Conservation (phyloP, 2,329 filamentous ascomycete genomes). For the Aspergillus tubingensis region DNA sequence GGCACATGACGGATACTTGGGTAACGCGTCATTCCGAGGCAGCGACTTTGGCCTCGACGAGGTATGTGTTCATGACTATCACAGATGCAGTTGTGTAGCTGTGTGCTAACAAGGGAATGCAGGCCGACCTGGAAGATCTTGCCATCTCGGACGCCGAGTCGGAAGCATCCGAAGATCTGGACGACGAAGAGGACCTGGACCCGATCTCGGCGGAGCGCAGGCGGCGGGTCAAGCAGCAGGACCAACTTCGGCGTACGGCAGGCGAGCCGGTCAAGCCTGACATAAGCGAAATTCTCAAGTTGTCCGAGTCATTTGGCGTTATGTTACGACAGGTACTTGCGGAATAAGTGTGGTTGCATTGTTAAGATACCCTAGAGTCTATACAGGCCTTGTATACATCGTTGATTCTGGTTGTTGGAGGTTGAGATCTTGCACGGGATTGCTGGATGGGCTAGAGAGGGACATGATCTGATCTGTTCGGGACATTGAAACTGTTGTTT, state of each 20-base stretch:
- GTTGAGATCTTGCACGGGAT: slow-evolving; percentile 8
- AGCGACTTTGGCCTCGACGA: slow-evolving; percentile 88
- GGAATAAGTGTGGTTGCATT: slow-evolving; percentile 51
- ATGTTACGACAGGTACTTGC: slow-evolving; percentile 83
- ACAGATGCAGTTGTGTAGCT: too few relatives aligned
- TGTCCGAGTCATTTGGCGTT: slow-evolving; percentile 75
- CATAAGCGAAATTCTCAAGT: slow-evolving; percentile 75
- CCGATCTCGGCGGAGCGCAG: slow-evolving; percentile 85
- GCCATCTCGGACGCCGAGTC: slow-evolving; percentile 73
- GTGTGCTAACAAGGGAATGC: not conserved
- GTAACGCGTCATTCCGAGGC: slow-evolving; percentile 65
- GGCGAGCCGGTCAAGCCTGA: slow-evolving; percentile 81
- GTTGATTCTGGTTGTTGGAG: slow-evolving; percentile 2
- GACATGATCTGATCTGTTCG: slow-evolving; percentile 5
- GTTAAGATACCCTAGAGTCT: slow-evolving; percentile 21
- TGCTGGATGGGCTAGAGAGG: slow-evolving; percentile 4
- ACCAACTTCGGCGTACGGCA: slow-evolving; percentile 75
- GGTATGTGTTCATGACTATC: slow-evolving; percentile 46
- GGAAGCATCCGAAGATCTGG: slow-evolving; percentile 65
- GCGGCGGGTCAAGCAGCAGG: slow-evolving; percentile 73
- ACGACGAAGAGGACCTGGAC: slow-evolving; percentile 76
- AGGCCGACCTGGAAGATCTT: slow-evolving; percentile 80
- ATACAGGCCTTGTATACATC: slow-evolving; percentile 8
- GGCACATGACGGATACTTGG: slow-evolving; percentile 53
- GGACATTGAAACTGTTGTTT: not conserved